A percentile compares a stretch with the other conserved stretches of the same genome.
Conservation (phyloP, 352 stramenopile genomes). For the Globisporangium irregulare region DNA sequence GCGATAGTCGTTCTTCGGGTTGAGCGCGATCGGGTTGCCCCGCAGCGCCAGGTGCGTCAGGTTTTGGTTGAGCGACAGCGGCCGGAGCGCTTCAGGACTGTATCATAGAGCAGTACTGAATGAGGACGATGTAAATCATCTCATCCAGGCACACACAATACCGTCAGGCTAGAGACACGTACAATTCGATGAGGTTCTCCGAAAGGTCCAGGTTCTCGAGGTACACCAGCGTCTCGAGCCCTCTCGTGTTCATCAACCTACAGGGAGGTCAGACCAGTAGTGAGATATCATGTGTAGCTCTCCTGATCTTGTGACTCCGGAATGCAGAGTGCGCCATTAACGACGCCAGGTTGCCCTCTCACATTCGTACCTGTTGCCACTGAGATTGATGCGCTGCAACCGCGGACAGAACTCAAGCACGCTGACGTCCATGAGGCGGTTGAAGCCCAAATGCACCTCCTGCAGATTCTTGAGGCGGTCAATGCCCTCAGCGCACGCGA, state of each 20-base stretch:
- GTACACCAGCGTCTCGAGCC: constrained; percentile 57
- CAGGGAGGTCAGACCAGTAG: not conserved
- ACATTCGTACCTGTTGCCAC: constrained; percentile 52
- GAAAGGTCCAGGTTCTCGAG: constrained; percentile 69
- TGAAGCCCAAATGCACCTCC: constrained; percentile 69
- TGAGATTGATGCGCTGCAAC: constrained; percentile 60
- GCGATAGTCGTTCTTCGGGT: constrained; percentile 51
- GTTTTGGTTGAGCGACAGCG: constrained; percentile 64
- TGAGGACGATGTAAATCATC: not conserved
- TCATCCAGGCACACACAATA: not conserved
- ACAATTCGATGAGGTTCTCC: constrained; percentile 78
- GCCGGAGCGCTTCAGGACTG: constrained; percentile 57
- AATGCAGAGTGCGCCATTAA: not conserved
- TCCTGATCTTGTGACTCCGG: not conserved
- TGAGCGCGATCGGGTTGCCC: constrained; percentile 63
- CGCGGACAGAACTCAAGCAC: constrained; percentile 62
- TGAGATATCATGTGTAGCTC: not conserved
- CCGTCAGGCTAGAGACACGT: constrained; percentile 1
- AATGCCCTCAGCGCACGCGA: constrained; percentile 41
- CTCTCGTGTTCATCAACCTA: constrained; percentile 56
- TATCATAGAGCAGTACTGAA: not conserved
- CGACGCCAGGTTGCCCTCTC: not conserved
- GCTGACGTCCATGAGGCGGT: constrained; percentile 55
- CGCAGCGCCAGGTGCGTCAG: constrained; percentile 65
- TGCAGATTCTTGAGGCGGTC: constrained; percentile 63